Evolutionary conservation across 2,329 filamentous ascomycete species (phyloP).

Genomic region (Rhynchosporium agropyri): DNA sequence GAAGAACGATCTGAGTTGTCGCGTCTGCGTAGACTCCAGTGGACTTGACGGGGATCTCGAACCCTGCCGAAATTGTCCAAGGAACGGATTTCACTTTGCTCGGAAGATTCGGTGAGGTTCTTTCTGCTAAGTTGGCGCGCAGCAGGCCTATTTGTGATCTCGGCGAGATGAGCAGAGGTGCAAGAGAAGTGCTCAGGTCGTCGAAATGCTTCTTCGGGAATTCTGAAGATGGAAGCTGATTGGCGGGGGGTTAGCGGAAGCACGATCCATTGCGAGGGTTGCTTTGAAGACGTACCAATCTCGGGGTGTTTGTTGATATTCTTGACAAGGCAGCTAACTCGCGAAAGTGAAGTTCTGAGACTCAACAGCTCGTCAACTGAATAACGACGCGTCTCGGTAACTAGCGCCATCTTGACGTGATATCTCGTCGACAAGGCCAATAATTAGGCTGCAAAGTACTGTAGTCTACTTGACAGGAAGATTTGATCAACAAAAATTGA

Average conservation of each 20-base stretch:
- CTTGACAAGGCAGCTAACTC: conserved; percentile 31
- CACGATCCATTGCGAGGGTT: background rate
- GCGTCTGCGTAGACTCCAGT: conserved; percentile 40
- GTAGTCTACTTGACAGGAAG: background rate
- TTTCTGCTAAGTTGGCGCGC: conserved; percentile 19
- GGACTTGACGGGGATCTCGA: conserved; percentile 24
- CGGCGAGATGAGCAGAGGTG: conserved; percentile 29
- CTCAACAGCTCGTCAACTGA: conserved; percentile 35
- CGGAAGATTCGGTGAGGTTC: conserved; percentile 30
- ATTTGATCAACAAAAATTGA: background rate
- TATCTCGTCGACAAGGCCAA: conserved; percentile 2
- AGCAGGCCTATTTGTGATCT: conserved; percentile 31
- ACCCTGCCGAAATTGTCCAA: conserved; percentile 18
- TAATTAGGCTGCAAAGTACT: background rate
- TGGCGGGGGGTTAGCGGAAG: conserved; percentile 18
- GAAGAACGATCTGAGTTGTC: conserved; percentile 39
- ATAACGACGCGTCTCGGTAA: conserved; percentile 31
- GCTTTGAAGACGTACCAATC: conserved; percentile 31
- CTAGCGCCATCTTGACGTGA: conserved; percentile 17
- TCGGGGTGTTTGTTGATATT: conserved; percentile 38
- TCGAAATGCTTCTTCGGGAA: conserved; percentile 35
- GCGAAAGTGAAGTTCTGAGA: conserved; percentile 35
- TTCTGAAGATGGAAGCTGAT: conserved; percentile 33
- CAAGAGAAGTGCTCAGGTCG: conserved; percentile 33
- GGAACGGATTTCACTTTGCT: conserved; percentile 26